A percentile compares a stretch with the other conserved stretches of the same genome.
Conservation (phyloP, 1,284 basidiomycete genomes). For the Fomitopsis palustris region DNA sequence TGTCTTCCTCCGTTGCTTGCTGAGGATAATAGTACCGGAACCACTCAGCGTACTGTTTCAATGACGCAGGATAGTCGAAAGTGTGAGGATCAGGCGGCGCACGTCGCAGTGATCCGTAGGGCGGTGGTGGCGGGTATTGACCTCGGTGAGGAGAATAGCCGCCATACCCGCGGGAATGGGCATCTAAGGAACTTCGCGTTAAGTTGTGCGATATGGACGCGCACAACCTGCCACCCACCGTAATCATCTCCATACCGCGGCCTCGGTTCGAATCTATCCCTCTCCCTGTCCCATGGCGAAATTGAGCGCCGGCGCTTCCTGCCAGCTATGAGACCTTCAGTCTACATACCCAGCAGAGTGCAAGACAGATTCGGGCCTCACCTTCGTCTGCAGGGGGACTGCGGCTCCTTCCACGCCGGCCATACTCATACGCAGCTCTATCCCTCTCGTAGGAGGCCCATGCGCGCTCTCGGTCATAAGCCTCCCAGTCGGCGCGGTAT, state of each 20-base stretch:
- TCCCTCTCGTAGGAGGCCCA: slow-evolving; percentile 68
- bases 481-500: slow-evolving; percentile 63
- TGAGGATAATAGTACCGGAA: slow-evolving; percentile 79
- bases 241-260: slow-evolving; percentile 78
- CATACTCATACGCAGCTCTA: slow-evolving; percentile 53
- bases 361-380: slow-evolving; percentile 30
- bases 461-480: slow-evolving; percentile 65
- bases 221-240: slow-evolving; percentile 46
- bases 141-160: slow-evolving; percentile 60
- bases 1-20: slow-evolving; percentile 74
- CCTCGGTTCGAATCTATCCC: slow-evolving; percentile 75
- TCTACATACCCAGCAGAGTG: background rate
- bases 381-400: slow-evolving; percentile 69
- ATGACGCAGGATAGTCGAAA: slow-evolving; percentile 75
- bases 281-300: slow-evolving; percentile 82
- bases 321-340: slow-evolving; percentile 35
- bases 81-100: slow-evolving; percentile 78
- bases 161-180: slow-evolving; percentile 60
- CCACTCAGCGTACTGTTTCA: slow-evolving; percentile 90
- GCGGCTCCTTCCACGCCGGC: slow-evolving; percentile 67
- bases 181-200: slow-evolving; percentile 38
- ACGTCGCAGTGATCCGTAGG: slow-evolving; percentile 42
- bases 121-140: slow-evolving; percentile 39
- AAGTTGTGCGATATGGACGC: slow-evolving; percentile 5
- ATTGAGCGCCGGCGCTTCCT: slow-evolving; percentile 81